A percentile compares a stretch with the other conserved stretches of the same genome.
Conservation (phyloP, 2,329 filamentous ascomycete species). For the Triangularia verruculosa region DNA sequence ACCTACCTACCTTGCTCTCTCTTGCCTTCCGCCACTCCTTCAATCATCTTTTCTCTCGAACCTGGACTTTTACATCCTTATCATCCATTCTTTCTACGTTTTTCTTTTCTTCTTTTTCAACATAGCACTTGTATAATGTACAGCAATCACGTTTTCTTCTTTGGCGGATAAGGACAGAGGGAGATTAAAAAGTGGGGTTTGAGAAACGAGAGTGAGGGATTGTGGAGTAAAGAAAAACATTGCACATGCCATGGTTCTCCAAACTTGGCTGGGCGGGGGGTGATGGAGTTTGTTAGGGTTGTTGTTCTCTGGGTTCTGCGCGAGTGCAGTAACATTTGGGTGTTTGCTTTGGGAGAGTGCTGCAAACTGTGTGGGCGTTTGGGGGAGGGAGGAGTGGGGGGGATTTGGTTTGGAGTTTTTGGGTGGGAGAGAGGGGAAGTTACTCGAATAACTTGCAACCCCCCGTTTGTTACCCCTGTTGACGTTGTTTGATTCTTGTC, state of each 20-base stretch:
- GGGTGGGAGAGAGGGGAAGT: too few relatives aligned
- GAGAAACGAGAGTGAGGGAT: neutral
- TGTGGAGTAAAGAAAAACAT: neutral
- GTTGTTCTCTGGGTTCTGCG: too few relatives aligned
- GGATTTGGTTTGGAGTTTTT: too few relatives aligned
- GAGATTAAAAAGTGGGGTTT: neutral
- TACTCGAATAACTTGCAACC: too few relatives aligned
- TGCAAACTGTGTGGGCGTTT: too few relatives aligned
- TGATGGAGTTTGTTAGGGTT: too few relatives aligned
- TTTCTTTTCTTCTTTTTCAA: conserved; percentile 9
- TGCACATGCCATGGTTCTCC: neutral
- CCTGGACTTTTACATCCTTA: neutral
- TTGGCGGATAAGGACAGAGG: neutral
- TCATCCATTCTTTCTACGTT: neutral
- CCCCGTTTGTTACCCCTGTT: too few relatives aligned
- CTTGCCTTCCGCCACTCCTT: neutral
- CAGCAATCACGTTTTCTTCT: neutral
- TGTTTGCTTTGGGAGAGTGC: too few relatives aligned
- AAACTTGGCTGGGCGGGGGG: too few relatives aligned
- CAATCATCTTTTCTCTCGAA: neutral
- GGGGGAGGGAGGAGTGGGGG: too few relatives aligned
- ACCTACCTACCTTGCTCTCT: neutral
- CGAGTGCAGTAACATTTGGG: too few relatives aligned
- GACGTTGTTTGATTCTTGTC: too few relatives aligned
- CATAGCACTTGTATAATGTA: conserved; percentile 16